These are phyloP conservation scores for Leccinum boreale DNA, from an alignment of 768 basidiomycete species.

Conservation along the genomic window DNA sequence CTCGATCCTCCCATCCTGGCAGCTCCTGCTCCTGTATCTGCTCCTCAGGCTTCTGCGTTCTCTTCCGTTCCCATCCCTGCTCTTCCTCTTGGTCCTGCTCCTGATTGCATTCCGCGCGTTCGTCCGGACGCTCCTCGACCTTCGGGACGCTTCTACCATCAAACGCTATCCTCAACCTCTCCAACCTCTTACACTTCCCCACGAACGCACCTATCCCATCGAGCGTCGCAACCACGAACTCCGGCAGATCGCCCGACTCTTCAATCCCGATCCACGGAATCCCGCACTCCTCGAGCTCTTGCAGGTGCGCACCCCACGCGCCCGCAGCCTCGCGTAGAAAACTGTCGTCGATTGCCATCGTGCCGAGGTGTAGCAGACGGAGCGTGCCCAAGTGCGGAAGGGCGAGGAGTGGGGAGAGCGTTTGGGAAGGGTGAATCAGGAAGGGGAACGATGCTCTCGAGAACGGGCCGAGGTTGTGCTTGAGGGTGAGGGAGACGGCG, in stretches of 20 bases:
- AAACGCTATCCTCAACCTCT: constrained; percentile 22
- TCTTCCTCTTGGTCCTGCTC: background rate
- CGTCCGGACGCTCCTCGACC: background rate
- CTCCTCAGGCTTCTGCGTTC: background rate
- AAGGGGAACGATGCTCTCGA: constrained; percentile 22
- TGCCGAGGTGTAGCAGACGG: constrained; percentile 25
- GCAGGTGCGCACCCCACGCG: constrained; percentile 26
- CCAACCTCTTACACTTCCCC: constrained; percentile 15
- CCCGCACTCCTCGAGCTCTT: constrained; percentile 26
- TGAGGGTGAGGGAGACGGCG: constrained; percentile 24
- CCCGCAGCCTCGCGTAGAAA: constrained; percentile 25
- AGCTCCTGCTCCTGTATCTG: background rate
- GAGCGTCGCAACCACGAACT: constrained; percentile 17
- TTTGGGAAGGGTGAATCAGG: constrained; percentile 23
- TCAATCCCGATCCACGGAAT: constrained; percentile 26
- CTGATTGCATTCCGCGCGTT: background rate
- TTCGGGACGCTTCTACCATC: constrained; percentile 17
- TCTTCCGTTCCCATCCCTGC: background rate
- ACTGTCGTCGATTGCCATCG: constrained; percentile 25
- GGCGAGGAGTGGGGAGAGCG: constrained; percentile 22
- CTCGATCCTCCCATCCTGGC: background rate
- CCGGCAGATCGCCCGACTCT: constrained; percentile 9
- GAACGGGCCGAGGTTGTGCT: constrained; percentile 23
- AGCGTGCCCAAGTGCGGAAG: constrained; percentile 20
- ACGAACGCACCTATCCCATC: constrained; percentile 21